Evolutionary conservation across 169 alveolate species (phyloP).

Genomic region (Plasmodium gaboni): DNA sequence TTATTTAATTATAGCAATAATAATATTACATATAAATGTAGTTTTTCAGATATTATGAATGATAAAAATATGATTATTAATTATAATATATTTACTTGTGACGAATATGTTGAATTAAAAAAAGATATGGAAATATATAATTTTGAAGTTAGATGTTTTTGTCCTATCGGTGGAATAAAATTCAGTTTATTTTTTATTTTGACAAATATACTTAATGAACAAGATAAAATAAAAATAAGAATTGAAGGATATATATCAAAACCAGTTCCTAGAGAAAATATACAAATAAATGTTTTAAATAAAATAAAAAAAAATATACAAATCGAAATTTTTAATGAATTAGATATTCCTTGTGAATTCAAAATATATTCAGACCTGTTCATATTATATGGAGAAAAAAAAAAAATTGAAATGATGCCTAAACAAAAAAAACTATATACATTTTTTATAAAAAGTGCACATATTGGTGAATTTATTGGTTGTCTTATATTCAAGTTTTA

Average conservation of each 20-base stretch:
- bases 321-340: conserved; percentile 42
- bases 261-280: conserved; percentile 56
- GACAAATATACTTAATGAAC: conserved; percentile 24
- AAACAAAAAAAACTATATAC: conserved; percentile 41
- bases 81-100: conserved; percentile 38
- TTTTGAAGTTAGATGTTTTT: conserved; percentile 52
- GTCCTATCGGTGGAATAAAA: conserved; percentile 12
- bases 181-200: conserved; percentile 17
- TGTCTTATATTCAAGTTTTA: conserved; percentile 51
- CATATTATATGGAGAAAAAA: conserved; percentile 38
- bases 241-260: conserved; percentile 36
- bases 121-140: conserved; percentile 47
- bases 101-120: conserved; percentile 29
- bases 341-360: conserved; percentile 48
- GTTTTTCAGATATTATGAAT: conserved; percentile 18
- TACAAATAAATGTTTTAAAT: conserved; percentile 31
- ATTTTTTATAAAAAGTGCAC: conserved; percentile 48
- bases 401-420: conserved; percentile 58
- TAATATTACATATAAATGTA: conserved; percentile 24
- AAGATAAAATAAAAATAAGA: conserved; percentile 59
- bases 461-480: conserved; percentile 69
- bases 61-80: conserved; percentile 12
- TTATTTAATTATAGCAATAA: conserved; percentile 47
- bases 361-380: conserved; percentile 56
- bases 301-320: conserved; percentile 33